Evolutionary conservation across 140 eudicot genomes (phyloP).

Genomic region (Oenanthe javanica): DNA sequence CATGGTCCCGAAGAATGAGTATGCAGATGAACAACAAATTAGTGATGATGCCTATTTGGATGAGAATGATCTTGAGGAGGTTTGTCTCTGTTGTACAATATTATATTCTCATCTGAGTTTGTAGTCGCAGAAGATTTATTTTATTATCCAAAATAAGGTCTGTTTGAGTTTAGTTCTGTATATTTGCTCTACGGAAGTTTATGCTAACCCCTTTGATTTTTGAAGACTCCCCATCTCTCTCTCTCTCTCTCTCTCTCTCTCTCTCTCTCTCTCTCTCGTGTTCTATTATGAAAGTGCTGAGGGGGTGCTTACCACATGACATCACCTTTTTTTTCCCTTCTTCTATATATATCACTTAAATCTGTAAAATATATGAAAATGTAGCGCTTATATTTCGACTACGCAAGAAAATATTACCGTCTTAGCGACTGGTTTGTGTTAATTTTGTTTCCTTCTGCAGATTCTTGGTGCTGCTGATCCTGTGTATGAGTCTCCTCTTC

Average conservation of each 20-base stretch:
- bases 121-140: not conserved
- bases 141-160: not conserved
- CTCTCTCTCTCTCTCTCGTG: too few relatives aligned
- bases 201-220: not conserved
- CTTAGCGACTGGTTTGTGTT: not conserved
- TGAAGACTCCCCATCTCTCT: too few relatives aligned
- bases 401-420: not conserved
- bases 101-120: not conserved
- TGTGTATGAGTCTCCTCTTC: slow-evolving; percentile 28
- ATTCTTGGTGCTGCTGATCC: slow-evolving; percentile 59
- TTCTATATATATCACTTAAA: not conserved
- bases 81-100: slow-evolving; percentile 20
- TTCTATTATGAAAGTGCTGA: not conserved
- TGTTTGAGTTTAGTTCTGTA: too few relatives aligned
- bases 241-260: too few relatives aligned
- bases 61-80: slow-evolving; percentile 71
- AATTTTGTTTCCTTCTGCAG: slow-evolving; percentile 20
- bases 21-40: slow-evolving; percentile 37
- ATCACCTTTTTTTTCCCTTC: too few relatives aligned
- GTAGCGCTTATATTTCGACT: not conserved
- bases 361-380: too few relatives aligned
- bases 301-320: not conserved
- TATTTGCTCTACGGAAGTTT: too few relatives aligned
- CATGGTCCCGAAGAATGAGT: slow-evolving; percentile 41
- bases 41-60: slow-evolving; percentile 62